Evolutionary conservation across 2,329 filamentous ascomycete species (phyloP).

Genomic region (Botrytis galanthina): DNA sequence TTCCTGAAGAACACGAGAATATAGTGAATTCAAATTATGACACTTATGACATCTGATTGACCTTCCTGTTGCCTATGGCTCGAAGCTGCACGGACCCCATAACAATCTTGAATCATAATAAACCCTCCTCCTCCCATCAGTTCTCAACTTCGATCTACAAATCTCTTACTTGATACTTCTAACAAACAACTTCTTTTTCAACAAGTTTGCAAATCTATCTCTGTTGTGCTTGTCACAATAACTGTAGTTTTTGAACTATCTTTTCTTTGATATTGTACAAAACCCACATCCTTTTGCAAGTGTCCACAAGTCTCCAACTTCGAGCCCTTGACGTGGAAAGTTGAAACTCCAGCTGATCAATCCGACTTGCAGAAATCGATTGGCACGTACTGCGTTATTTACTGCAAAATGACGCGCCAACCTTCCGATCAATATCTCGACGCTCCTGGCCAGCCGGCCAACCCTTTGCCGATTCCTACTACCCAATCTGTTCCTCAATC

Average conservation of each 20-base stretch:
- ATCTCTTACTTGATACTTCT: background rate
- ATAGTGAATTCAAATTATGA: background rate
- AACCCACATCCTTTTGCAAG: background rate
- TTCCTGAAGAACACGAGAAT: background rate
- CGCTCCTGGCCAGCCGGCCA: background rate
- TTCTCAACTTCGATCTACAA: background rate
- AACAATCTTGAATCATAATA: background rate
- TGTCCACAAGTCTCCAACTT: background rate
- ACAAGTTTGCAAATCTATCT: background rate
- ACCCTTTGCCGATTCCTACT: background rate
- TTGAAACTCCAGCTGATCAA: background rate
- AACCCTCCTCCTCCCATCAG: background rate
- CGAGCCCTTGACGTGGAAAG: background rate
- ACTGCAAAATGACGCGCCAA: background rate
- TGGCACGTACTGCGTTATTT: too few species aligned
- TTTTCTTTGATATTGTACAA: background rate
- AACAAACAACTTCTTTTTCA: background rate
- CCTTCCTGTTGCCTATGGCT: background rate
- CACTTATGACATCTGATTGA: background rate
- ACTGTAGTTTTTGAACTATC: background rate
- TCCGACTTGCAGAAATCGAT: background rate
- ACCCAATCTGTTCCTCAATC: background rate
- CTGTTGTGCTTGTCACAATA: slow-evolving; percentile 6
- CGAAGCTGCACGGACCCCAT: background rate
- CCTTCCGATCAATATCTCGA: background rate